Percentiles rank a stretch among this genome's conserved stretches.
phyloP scores from a whole-genome alignment of 164 flowering plant genomes.

The Vitis amurensis region DNA sequence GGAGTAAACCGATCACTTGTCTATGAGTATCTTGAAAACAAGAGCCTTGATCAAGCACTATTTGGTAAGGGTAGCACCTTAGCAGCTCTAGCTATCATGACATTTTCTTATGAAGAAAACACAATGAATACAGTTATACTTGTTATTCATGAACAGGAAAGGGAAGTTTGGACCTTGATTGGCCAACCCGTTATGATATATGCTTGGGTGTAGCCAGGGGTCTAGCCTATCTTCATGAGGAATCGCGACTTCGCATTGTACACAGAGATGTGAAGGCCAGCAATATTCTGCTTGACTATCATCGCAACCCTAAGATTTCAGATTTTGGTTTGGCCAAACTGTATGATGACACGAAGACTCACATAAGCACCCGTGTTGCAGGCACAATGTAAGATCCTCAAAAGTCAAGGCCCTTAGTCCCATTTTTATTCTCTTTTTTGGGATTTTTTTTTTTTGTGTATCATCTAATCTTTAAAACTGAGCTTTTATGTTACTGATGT shows the following conservation, averaged over 20 bases:
- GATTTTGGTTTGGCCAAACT: slow-evolving; percentile 77
- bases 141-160: slow-evolving; percentile 36
- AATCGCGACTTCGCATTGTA: slow-evolving; percentile 63
- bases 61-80: slow-evolving; percentile 45
- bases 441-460: neutral
- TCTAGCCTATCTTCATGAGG: slow-evolving; percentile 82
- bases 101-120: neutral
- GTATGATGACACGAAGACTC: slow-evolving; percentile 62
- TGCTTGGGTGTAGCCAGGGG: slow-evolving; percentile 80
- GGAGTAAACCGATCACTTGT: slow-evolving; percentile 64
- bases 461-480: too few species aligned
- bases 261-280: slow-evolving; percentile 89
- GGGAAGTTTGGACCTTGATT: slow-evolving; percentile 41
- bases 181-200: slow-evolving; percentile 57
- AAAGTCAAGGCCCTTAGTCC: neutral
- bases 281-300: slow-evolving; percentile 66
- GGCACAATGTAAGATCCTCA: slow-evolving; percentile 55
- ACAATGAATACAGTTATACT: neutral
- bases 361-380: slow-evolving; percentile 65
- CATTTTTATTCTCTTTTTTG: neutral
- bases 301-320: slow-evolving; percentile 61
- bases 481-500: slow-evolving; percentile 3
- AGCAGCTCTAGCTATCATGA: neutral
- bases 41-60: slow-evolving; percentile 75
- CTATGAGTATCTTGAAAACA: slow-evolving; percentile 74